These are phyloP conservation scores for Oryza rufipogon DNA, from an alignment of 176 grass and related monocot genomes.

Conservation along the genomic window DNA sequence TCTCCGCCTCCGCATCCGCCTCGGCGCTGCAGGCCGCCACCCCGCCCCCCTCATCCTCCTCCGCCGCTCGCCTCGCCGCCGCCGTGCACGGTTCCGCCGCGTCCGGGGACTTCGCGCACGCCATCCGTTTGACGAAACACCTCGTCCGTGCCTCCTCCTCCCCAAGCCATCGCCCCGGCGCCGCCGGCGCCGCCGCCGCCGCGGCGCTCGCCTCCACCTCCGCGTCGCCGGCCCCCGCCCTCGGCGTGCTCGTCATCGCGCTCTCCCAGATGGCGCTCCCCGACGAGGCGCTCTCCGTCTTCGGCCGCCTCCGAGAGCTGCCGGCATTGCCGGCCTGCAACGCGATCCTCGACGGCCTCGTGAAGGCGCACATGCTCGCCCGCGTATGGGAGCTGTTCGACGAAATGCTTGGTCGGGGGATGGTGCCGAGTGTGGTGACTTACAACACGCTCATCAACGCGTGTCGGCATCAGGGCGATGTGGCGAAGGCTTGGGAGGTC, in stretches of 20 bases:
- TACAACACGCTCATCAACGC: slow-evolving; percentile 61
- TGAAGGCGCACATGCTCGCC: slow-evolving; percentile 33
- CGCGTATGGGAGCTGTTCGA: slow-evolving; percentile 52
- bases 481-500: slow-evolving; percentile 42
- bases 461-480: slow-evolving; percentile 39
- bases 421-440: slow-evolving; percentile 51
- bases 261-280: slow-evolving; percentile 52
- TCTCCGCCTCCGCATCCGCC: background rate
- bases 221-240: slow-evolving; percentile 31
- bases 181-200: slow-evolving; percentile 11
- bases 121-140: slow-evolving; percentile 66
- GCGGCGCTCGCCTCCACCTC: slow-evolving; percentile 44
- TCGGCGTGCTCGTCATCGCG: slow-evolving; percentile 55
- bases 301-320: slow-evolving; percentile 35
- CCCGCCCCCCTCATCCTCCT: background rate
- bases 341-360: slow-evolving; percentile 45
- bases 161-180: background rate
- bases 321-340: slow-evolving; percentile 48
- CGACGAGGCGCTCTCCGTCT: slow-evolving; percentile 47
- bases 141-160: slow-evolving; percentile 40
- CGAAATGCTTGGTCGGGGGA: slow-evolving; percentile 51
- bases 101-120: slow-evolving; percentile 46
- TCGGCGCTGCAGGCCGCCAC: background rate
- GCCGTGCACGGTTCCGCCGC: slow-evolving; percentile 39
- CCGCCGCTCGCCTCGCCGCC: slow-evolving; percentile 34